Base-by-base conservation (phyloP, 2,329 filamentous ascomycete species). In the Coniella vitis region DNA sequence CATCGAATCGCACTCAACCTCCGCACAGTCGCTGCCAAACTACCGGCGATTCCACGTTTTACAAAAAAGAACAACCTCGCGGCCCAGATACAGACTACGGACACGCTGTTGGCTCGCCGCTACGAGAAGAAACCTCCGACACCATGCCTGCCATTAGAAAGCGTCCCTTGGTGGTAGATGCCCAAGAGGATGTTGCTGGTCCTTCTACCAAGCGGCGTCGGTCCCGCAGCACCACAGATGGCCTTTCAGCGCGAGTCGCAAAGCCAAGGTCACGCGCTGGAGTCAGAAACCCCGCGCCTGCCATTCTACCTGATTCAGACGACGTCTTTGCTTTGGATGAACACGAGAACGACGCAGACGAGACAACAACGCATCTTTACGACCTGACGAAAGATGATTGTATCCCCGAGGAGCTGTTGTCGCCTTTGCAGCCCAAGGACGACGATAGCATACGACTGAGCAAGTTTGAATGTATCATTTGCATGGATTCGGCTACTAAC, bases 391-490 rank as follows among this genome's bases (percentile, higher is more conserved):
- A 71, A 4, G 70, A 69, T 10, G 45, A 53, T 29, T 69, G 71
- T 34, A 64, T 74, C 2, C 71, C 71, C 0, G 61, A 67, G 10
- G 64, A 73, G 41, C 60, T 72, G n/a, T 19, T 48, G 7, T 63
- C 66, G 51, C 66, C 25, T 29, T 29, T 29, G 25, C 10, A 69
- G 52, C 69, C 69, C 10, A 67, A 72, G 47, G 66, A 69, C 43
- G 74, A 76, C 44, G 76, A 73, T 10, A 70, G 64, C 44, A 62
- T 71, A 58, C 79, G 76, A 60, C 62, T 85, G 14, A 68, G 71
- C 38, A 67, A 69, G 4, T 81, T 83, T 41, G 78, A 84, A 62
- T 85, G 81, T 54, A 78, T 81, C 38, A 84, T 85, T 50, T 85
- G 81, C 63, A 81, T 84, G 78, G 81, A 84, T 52, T 71, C 79